Evolutionary conservation across 345 rosid genomes (phyloP), one percentile per base, ranked within the genome.

Genomic region (Lumnitzera racemosa): DNA sequence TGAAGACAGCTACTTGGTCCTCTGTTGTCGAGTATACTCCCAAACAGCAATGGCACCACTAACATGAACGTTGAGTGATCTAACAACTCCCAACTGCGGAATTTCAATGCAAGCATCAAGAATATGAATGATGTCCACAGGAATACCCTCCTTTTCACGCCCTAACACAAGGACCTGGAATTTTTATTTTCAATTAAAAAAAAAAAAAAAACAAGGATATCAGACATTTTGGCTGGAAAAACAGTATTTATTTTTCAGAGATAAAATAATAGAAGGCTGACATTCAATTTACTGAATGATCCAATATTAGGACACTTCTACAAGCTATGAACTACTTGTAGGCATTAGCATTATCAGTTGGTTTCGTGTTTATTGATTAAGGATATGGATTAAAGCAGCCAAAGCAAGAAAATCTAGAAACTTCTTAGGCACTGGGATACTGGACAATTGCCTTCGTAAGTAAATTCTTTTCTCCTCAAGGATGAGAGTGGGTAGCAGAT

Each of bases 1-100:
- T 36, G 43, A 36, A 36, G 7, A 31, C 15, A 68, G 48, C 76
- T 78, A 83, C 46, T 67, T 70, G 53, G 83, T 78, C 61, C 88
- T 84, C 65, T 89, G 97, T 65, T 89, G 99, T 62, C 97, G 75
- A 66, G 99, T 87, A 69, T 94, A 94, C 74, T 89, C 99, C 99
- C 97, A 90, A 15, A 94, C 84, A 17, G 97, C 97, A 64, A 89
- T 88, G 69, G 97, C 99, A 2, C 96, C 96, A 55, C 97, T 94
- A 55, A 94, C 99, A 51, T 90, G 99, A 55, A 90, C 96, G 49
- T 94, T 86, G 61, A 94, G 96, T 1, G 99, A 94, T 61, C 99
- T 77, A 55, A 94, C 95, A 54, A 94, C 88, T 67, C 99, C 99
- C 65, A 94, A 66, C 66, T 89, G 97, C 24, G 99, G 99, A 73